Evolutionary conservation across 2,329 filamentous ascomycete genomes (phyloP).

Genomic region (Pseudofabraea citricarpa): DNA sequence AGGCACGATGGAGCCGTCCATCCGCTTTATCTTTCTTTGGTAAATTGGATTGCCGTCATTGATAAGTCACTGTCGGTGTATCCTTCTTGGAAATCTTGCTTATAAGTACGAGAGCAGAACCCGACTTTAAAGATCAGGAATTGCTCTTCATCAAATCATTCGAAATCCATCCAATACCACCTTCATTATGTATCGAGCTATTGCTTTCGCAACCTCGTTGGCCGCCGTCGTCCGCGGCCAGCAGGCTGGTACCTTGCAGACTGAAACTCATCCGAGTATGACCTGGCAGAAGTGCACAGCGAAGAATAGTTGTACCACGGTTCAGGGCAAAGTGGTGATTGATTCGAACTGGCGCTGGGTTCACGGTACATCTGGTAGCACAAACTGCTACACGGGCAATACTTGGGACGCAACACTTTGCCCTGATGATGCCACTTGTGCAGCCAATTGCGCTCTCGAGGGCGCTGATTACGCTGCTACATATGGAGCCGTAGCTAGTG

Average conservation of each 20-base stretch:
- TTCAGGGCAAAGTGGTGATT: constrained; percentile 43
- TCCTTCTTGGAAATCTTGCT: too few relatives aligned
- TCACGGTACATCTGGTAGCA: constrained; percentile 32
- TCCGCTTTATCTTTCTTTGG: too few relatives aligned
- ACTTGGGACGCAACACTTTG: constrained; percentile 38
- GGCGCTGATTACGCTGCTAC: constrained; percentile 47
- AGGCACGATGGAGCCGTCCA: too few relatives aligned
- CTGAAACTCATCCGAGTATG: constrained; percentile 47
- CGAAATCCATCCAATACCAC: background rate
- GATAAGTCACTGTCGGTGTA: too few relatives aligned
- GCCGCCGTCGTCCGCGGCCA: constrained; percentile 38
- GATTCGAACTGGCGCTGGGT: constrained; percentile 57
- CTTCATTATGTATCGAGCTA: constrained; percentile 5
- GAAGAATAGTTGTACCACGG: constrained; percentile 40
- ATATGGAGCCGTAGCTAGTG: constrained; percentile 49
- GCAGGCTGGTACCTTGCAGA: constrained; percentile 38
- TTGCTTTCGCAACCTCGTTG: constrained; percentile 34
- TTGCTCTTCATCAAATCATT: too few relatives aligned
- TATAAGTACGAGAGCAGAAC: too few relatives aligned
- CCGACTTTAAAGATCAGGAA: too few relatives aligned
- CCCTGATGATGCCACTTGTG: constrained; percentile 37
- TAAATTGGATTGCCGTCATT: too few relatives aligned
- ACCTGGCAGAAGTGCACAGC: constrained; percentile 46
- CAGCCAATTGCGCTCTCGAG: constrained; percentile 46
- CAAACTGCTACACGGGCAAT: constrained; percentile 37